A percentile compares a stretch with the other conserved stretches of the same genome.
These are phyloP conservation scores for Penicillium expansum DNA, from an alignment of 2,329 filamentous ascomycete genomes.

Conservation along the genomic window DNA sequence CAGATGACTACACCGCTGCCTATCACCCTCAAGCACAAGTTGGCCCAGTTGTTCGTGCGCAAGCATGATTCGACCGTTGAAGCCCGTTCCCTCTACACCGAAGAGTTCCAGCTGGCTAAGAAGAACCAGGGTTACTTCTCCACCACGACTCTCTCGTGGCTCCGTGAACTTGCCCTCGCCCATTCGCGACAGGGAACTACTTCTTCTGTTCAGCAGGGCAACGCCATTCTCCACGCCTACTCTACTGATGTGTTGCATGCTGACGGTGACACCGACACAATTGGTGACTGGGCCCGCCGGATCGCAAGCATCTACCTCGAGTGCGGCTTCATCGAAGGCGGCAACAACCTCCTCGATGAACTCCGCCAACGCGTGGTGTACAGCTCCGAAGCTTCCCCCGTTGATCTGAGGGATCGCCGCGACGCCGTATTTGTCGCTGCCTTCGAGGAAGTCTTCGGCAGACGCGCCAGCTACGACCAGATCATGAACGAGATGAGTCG, in stretches of 20 bases:
- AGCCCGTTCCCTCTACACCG: constrained; percentile 42
- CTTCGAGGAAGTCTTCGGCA: constrained; percentile 45
- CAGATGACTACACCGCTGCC: constrained; percentile 40
- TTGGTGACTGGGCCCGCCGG: constrained; percentile 48
- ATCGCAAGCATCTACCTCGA: constrained; percentile 48
- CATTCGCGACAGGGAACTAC: constrained; percentile 42
- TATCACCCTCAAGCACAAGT: constrained; percentile 49
- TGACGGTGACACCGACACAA: constrained; percentile 44
- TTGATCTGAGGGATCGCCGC: constrained; percentile 31
- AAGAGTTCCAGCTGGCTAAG: constrained; percentile 46
- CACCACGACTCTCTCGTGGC: constrained; percentile 44
- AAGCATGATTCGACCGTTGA: constrained; percentile 38
- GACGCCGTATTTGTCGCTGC: constrained; percentile 48
- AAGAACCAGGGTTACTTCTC: constrained; percentile 49
- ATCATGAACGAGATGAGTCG: constrained; percentile 46
- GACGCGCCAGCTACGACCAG: constrained; percentile 37
- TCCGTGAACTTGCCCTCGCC: constrained; percentile 45
- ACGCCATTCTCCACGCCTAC: constrained; percentile 41
- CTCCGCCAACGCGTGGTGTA: constrained; percentile 52
- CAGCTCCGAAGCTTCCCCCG: constrained; percentile 36
- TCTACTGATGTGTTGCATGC: constrained; percentile 44
- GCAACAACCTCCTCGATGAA: constrained; percentile 46
- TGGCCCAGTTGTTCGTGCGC: constrained; percentile 50
- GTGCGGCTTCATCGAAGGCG: constrained; percentile 42
- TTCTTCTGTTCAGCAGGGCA: constrained; percentile 40